These are phyloP conservation scores for Penicillium griseofulvum DNA, from an alignment of 2,329 filamentous ascomycete genomes.

Conservation along the genomic window DNA sequence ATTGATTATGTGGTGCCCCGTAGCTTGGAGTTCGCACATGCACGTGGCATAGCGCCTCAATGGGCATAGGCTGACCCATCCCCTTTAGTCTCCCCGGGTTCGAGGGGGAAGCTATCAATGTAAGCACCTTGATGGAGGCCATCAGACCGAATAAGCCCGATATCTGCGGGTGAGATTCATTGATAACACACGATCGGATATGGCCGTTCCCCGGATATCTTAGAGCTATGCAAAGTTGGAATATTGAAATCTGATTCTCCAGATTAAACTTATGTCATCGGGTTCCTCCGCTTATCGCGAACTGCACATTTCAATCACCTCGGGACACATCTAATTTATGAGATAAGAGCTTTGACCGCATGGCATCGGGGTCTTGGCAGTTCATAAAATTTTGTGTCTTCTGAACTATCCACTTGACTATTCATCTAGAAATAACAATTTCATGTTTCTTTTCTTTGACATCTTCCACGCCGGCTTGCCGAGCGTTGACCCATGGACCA, in stretches of 20 bases:
- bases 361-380: slow-evolving; percentile 9
- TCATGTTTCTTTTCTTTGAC: background rate
- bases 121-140: background rate
- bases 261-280: slow-evolving; percentile 5
- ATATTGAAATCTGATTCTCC: background rate
- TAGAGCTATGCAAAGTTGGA: background rate
- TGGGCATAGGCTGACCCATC: background rate
- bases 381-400: background rate
- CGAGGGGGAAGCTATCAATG: background rate
- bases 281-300: slow-evolving; percentile 11
- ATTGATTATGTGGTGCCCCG: background rate
- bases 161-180: background rate
- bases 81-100: background rate
- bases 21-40: background rate
- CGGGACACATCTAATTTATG: background rate
- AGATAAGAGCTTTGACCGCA: slow-evolving; percentile 8
- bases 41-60: background rate
- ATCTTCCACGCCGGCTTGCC: slow-evolving; percentile 3
- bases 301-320: background rate
- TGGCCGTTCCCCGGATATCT: background rate
- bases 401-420: background rate
- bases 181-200: slow-evolving; percentile 4
- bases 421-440: background rate
- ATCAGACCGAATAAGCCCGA: background rate
- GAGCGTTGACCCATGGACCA: slow-evolving; percentile 9